Conservation (phyloP, 2,329 filamentous ascomycete species). For the Colletotrichum sp. region DNA sequence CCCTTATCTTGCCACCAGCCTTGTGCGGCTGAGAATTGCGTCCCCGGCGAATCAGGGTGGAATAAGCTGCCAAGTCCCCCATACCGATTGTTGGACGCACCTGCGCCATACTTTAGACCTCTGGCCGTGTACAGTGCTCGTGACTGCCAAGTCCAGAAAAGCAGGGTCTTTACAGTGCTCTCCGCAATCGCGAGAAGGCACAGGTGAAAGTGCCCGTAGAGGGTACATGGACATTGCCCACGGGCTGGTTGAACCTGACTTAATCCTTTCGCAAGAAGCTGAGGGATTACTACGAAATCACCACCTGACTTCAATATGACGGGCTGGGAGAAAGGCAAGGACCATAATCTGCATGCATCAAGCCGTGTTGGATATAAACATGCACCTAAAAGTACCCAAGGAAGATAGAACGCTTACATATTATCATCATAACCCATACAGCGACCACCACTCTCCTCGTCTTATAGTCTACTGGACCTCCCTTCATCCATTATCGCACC, state of each 20-base stretch:
- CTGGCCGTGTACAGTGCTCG: neutral
- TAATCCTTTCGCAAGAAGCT: too few relatives aligned
- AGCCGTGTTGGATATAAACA: neutral
- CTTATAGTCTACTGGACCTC: constrained; percentile 39
- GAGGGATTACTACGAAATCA: neutral
- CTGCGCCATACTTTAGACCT: neutral
- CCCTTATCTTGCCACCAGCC: neutral
- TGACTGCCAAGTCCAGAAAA: neutral
- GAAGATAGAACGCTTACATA: neutral
- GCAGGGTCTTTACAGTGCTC: too few relatives aligned
- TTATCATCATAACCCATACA: neutral
- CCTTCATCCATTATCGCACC: constrained; percentile 49
- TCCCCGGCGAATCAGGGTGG: neutral
- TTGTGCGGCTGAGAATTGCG: neutral
- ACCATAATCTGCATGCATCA: neutral
- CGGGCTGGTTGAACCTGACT: too few relatives aligned
- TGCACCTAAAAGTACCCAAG: neutral
- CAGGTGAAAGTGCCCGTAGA: too few relatives aligned
- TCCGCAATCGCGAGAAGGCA: too few relatives aligned
- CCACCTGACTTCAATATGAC: neutral
- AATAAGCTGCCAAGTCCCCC: neutral
- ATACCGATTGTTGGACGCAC: neutral
- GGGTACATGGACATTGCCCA: too few relatives aligned
- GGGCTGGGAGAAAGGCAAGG: neutral
- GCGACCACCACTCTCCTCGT: neutral